These are phyloP conservation scores for Macrolepiota fuliginosa DNA, from an alignment of 768 basidiomycete genomes.

Conservation along the genomic window DNA sequence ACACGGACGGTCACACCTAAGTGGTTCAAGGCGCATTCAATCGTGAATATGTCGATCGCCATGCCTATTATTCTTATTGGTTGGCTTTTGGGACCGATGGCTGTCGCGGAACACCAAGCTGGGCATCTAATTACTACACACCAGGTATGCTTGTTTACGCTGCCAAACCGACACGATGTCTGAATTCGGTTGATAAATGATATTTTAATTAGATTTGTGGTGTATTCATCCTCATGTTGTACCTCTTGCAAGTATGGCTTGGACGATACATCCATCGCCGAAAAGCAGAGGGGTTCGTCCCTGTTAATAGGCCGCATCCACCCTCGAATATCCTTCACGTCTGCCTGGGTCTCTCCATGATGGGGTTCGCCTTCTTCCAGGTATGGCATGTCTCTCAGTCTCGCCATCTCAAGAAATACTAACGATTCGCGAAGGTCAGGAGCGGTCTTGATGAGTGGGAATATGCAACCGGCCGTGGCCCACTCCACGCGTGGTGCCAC, in stretches of 20 bases:
- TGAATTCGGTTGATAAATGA: neutral
- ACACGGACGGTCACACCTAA: constrained; percentile 44
- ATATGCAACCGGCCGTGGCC: constrained; percentile 30
- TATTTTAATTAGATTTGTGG: constrained; percentile 43
- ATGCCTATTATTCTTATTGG: constrained; percentile 48
- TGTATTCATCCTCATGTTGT: constrained; percentile 45
- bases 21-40: constrained; percentile 60
- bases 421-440: constrained; percentile 26
- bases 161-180: neutral
- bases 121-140: constrained; percentile 47
- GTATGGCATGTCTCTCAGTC: constrained; percentile 24
- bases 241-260: constrained; percentile 48
- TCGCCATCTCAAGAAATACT: neutral
- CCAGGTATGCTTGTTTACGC: constrained; percentile 32
- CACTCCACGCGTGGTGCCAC: constrained; percentile 34
- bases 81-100: constrained; percentile 45
- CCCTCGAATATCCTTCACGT: constrained; percentile 58
- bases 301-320: constrained; percentile 38
- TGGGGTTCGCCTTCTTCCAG: constrained; percentile 52
- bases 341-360: constrained; percentile 44
- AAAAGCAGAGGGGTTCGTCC: constrained; percentile 27
- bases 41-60: constrained; percentile 46
- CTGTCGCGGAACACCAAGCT: constrained; percentile 38
- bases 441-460: constrained; percentile 47
- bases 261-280: constrained; percentile 52